Evolutionary conservation across 164 flowering plant genomes (phyloP), one percentile per base, ranked within the genome.

Genomic region (Saururus chinensis): DNA sequence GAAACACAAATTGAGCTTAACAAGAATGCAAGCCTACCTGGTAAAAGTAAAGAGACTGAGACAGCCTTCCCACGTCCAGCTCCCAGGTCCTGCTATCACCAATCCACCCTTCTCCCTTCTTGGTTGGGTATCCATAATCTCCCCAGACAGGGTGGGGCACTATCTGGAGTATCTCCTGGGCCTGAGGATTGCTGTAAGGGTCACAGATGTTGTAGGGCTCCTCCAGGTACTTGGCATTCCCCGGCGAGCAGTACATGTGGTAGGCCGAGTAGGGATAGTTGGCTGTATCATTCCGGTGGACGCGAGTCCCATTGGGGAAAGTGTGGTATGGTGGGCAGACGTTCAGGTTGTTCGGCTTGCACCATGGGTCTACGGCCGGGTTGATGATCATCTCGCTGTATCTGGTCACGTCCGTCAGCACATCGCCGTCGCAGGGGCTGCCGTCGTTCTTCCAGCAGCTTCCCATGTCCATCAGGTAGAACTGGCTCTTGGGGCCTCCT

Each of bases 131-230:
- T 0, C 89, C 93, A 67, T 82, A 84, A 0, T 77, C 81, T 6
- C 75, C 93, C 93, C 93, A 84, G 7, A 75, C 81, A 0, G 88
- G 88, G 64, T 87, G 89, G 6, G 85, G 93, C 56, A 87, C 24
- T 53, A 83, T 69, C 69, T 85, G 90, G 60, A 85, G 1, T 17
- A 87, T 80, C 77, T 87, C 93, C 59, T 84, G 88, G 19, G 88
- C 66, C 66, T 87, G 89, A 53, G 93, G 95, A 62, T 87, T 87
- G 70, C 88, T 84, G 53, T 67, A 87, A 0, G 84, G 82, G 64
- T 84, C 95, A 70, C 95, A 87, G 22, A 67, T 21, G 54, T 51
- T 71, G 48, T 57, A 58, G 11, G 89, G 90, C 30, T 63, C 61
- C 70, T 84, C 90, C 9, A 81, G 67, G 19, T 77, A 56, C 56